A percentile compares a stretch with the other conserved stretches of the same genome.
These are phyloP conservation scores for Eleusine indica DNA, from an alignment of 176 grass and related monocot genomes.

Conservation along the genomic window DNA sequence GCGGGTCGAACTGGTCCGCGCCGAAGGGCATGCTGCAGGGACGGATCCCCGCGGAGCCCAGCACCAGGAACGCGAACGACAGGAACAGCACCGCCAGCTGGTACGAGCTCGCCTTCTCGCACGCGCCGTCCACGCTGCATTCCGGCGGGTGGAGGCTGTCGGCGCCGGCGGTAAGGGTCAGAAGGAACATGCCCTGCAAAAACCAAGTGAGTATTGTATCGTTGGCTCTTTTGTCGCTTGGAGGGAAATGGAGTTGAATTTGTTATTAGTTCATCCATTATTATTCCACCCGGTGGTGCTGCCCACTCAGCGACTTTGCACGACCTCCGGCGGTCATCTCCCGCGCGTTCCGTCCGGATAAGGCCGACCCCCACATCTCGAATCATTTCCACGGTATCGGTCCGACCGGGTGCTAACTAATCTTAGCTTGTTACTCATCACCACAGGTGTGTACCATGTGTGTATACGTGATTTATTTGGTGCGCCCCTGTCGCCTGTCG, in stretches of 20 bases:
- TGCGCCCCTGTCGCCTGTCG: not conserved
- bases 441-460: no score
- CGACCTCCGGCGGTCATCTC: no score
- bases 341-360: no score
- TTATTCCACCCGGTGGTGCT: no score
- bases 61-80: constrained; percentile 71
- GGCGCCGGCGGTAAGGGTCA: constrained; percentile 67
- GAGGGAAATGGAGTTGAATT: not conserved
- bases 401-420: no score
- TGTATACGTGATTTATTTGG: no score
- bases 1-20: constrained; percentile 85
- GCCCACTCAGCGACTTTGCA: no score
- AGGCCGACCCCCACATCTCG: no score
- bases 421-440: no score
- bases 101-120: constrained; percentile 53
- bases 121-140: constrained; percentile 44
- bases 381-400: no score
- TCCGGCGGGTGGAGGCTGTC: constrained; percentile 61
- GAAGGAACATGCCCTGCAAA: constrained; percentile 81
- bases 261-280: no score
- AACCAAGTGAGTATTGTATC: no score
- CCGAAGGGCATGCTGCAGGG: constrained; percentile 96
- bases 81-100: constrained; percentile 70
- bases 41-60: constrained; percentile 75
- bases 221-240: not conserved